phyloP scores from a whole-genome alignment of 2,329 filamentous ascomycete genomes.

The Ophiostoma montium region DNA sequence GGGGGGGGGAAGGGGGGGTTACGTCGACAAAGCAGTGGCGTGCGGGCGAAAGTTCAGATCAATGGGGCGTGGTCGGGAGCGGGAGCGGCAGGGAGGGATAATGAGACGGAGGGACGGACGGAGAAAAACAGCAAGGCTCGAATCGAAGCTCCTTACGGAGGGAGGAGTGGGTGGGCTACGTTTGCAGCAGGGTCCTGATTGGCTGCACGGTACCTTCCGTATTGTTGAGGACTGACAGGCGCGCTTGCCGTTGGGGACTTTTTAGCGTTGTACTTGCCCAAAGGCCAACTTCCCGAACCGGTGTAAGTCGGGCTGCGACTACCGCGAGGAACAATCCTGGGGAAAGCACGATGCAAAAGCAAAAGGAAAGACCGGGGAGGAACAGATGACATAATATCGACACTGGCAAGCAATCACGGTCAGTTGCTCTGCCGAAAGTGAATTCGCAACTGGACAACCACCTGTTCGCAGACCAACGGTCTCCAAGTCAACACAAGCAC shows the following conservation, averaged over 20 bases:
- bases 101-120: background rate
- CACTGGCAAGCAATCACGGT: background rate
- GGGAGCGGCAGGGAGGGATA: background rate
- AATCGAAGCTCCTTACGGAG: background rate
- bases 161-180: background rate
- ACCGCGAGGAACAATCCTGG: background rate
- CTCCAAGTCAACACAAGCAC: slow-evolving; percentile 3
- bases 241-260: background rate
- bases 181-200: no score
- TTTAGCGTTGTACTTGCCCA: background rate
- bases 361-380: background rate
- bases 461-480: slow-evolving; percentile 3
- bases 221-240: slow-evolving; percentile 2
- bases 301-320: slow-evolving; percentile 1
- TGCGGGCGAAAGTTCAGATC: background rate
- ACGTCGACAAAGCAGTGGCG: background rate
- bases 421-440: background rate
- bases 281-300: slow-evolving; percentile 1
- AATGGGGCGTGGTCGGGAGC: background rate
- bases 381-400: background rate
- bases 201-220: slow-evolving; percentile 2
- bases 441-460: background rate
- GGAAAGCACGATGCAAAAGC: background rate
- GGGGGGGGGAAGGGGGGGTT: background rate
- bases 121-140: background rate